Percentiles rank a stretch among this genome's conserved stretches.
phyloP scores from a whole-genome alignment of 352 stramenopile genomes.

The Peronospora belbahrii region DNA sequence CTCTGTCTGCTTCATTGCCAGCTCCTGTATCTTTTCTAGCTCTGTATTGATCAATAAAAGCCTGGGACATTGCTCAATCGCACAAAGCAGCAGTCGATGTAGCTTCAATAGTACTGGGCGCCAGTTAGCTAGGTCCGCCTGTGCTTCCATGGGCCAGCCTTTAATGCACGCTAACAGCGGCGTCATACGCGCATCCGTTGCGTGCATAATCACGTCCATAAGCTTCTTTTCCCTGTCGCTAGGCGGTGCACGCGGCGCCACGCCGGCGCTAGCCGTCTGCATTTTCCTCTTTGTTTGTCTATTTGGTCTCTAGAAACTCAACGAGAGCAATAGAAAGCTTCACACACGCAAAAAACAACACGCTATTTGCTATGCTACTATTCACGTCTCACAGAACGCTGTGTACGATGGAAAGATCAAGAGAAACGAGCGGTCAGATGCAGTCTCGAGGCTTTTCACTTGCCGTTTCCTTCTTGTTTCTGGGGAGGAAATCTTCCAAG shows the following conservation, averaged over 20 bases:
- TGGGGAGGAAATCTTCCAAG: conserved; percentile 19
- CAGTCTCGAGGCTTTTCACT: conserved; percentile 6
- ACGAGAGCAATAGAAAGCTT: background rate
- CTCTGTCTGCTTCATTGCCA: conserved; percentile 22
- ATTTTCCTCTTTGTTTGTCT: conserved; percentile 18
- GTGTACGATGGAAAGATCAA: background rate
- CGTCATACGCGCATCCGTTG: conserved; percentile 34
- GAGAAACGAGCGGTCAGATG: conserved; percentile 13
- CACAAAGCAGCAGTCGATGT: conserved; percentile 36
- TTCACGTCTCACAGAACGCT: background rate
- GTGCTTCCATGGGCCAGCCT: conserved; percentile 74
- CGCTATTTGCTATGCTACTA: background rate
- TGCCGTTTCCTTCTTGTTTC: conserved; percentile 16
- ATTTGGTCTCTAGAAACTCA: conserved; percentile 6
- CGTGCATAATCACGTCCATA: conserved; percentile 52
- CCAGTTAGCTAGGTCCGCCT: conserved; percentile 74
- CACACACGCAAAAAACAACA: conserved; percentile 1
- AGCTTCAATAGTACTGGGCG: conserved; percentile 45
- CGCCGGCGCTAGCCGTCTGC: conserved; percentile 15
- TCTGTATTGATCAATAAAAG: conserved; percentile 34
- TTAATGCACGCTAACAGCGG: conserved; percentile 59
- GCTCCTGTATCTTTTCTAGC: conserved; percentile 12
- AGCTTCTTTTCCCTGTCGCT: conserved; percentile 48
- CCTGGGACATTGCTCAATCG: conserved; percentile 32
- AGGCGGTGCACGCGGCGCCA: conserved; percentile 31